Base-by-base conservation (phyloP, 345 rosid species). In the Chamaenerion angustifolium region DNA sequence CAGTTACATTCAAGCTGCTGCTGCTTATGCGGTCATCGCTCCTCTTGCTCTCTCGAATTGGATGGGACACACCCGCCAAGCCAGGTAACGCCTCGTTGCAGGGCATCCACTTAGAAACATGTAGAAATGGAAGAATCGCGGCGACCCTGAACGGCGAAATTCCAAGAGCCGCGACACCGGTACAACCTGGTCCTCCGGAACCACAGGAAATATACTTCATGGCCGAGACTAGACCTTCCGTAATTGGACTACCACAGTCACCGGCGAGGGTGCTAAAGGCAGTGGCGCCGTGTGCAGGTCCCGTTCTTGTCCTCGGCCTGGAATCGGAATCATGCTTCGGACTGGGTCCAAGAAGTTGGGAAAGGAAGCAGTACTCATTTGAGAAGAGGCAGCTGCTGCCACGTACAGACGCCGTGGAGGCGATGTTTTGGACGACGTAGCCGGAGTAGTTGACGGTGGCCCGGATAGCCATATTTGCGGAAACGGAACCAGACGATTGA, bases 71-170 rank as follows among this genome's bases (percentile, higher is more conserved):
- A 35, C 4, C 59, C 48, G 3, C 31, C 25, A 18, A 18, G 8
- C 48, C 48, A 17, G 25, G 23, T 27, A 55, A 55, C 40, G 72
- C 68, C 48, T 76, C 86, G 43, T 71, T 79, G 52, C 77, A 70
- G 1, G 79, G 88, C 46, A 81, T 72, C 96, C 94, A 73, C 76
- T 71, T 80, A 10, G 88, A 80, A 1, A 79, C 92, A 43, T 72
- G 84, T 48, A 82, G 50, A 17, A 84, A 79, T 10, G 88, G 82
- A 6, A 81, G 69, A 4, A 80, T 69, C 72, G 81, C 76, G 45
- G 81, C 47, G 21, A 82, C 58, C 61, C 76, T 81, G 23, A 77
- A 46, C 0, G 94, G 79, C 0, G 88, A 74, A 55, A 90, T 67
- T 40, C 88, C 85, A 0, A 68, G 56, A 45, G 50, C 49, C 11